Base-by-base conservation (phyloP, 129 eudicot genomes). In the Lonicera japonica region DNA sequence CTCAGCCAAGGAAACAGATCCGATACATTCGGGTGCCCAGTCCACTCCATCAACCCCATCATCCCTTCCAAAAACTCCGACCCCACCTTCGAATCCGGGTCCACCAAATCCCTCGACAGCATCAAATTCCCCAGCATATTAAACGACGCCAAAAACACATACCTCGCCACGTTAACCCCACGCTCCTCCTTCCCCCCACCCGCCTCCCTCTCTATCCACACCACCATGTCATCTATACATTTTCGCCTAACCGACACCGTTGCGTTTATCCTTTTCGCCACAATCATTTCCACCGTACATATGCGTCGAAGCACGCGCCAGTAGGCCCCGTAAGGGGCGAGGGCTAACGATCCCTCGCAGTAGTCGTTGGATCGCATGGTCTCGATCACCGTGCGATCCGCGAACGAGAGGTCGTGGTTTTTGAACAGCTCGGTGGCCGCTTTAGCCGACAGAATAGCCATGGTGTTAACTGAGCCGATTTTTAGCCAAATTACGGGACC, bases 401-500 rank as follows among this genome's bases (percentile, higher is more conserved):
- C 65, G 34, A 83, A 83, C 29, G 80, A 3, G 22, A 72, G 59
- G 67, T 84, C 92, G 58, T 81, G 87, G 76, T 78, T 74, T 66
- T 81, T 81, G 74, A 84, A 81, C 11, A 84, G 61, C 69, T 80
- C 88, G 2, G 83, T 29, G 11, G 95, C 88, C 0, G 88, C 73
- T 46, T 70, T 43, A 15, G 83, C 85, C 1, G 72, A 66, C 47
- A 71, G 88, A 29, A 87, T 24, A 4, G 58, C 90, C 80, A 83
- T 73, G 5, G 95, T 83, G 62, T 83, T 71, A 0, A 73, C 72
- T 0, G 88, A 73, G 22, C 95, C 95, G 21, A 83, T 38, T 23
- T 71, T 75, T 6, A 87, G 60, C 83, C 88, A 79, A 22, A 87
- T 70, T 12, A 87, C 67, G 0, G 91, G 95, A 50, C 95, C 95